Base-by-base conservation (phyloP, 805 yeast genomes). In the Candida peoriensis region DNA sequence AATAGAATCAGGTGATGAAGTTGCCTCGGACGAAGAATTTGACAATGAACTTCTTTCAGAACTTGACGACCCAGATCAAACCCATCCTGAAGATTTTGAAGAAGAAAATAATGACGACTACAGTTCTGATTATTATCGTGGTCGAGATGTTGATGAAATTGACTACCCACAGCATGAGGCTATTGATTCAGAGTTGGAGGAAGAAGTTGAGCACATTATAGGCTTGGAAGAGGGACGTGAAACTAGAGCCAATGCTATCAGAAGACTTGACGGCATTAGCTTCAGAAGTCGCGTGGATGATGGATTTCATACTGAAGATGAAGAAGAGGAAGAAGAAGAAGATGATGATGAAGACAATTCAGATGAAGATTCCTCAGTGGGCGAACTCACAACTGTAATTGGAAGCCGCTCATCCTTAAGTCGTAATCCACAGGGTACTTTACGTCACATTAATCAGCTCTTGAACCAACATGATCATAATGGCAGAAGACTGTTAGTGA, bases 281-380 rank as follows among this genome's bases (percentile, higher is more conserved):
- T 55, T n/a, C n/a, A n/a, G n/a, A n/a, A n/a, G n/a, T 48, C 44
- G 38, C 2, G 39, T 31, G 8, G 57, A 43, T 26, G 46, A 37
- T 14, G 46, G 31, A 5, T 38, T 38, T 7, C 42, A 30, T 3
- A 24, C 30, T 13, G 52, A 39, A 20, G 45, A 39, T 12, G 34
- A 23, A 2, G 34, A 32, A 22, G 43, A 34, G 5, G 24, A 34
- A 21, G 49, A 32, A 12, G 33, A 31, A 21, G 43, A 31, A 0
- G 35, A 32, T 14, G 42, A 30, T 13, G 53, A 45, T 11, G 49
- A 45, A 7, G 57, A 44, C 8, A 16, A 43, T 45, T 22, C 33
- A 3, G 32, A 28, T 16, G 34, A 31, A 10, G 33, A 32, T n/a
- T 12, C 5, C 14, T 15, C 15, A 10, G 13, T 24, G 6, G 29